Conservation (phyloP, 2,329 filamentous ascomycete species). For the Colletotrichum sp. region DNA sequence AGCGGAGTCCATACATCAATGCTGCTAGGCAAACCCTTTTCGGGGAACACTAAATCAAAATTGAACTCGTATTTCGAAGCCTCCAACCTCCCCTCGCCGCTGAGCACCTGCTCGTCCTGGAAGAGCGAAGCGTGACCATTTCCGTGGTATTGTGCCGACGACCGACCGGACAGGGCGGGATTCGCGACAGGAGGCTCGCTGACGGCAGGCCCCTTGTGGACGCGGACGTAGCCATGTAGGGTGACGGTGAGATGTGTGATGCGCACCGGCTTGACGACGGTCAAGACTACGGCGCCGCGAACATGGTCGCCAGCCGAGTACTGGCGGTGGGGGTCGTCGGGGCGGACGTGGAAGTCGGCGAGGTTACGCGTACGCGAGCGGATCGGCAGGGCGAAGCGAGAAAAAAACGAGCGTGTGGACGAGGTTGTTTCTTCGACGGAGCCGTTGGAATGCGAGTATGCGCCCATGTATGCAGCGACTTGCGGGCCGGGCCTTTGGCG, state of each 20-base stretch:
- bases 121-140: constrained; percentile 83
- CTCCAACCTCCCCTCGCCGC: constrained; percentile 77
- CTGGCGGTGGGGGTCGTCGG: constrained; percentile 78
- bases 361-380: constrained; percentile 65
- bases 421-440: constrained; percentile 44
- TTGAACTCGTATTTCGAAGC: constrained; percentile 81
- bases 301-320: constrained; percentile 79
- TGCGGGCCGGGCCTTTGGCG: constrained; percentile 19
- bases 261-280: constrained; percentile 74
- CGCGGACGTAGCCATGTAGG: constrained; percentile 79
- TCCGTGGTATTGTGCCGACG: constrained; percentile 65
- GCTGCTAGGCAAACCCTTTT: constrained; percentile 80
- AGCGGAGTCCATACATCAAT: constrained; percentile 72
- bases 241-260: constrained; percentile 82
- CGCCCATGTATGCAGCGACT: constrained; percentile 49
- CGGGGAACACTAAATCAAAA: constrained; percentile 74
- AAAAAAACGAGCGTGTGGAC: constrained; percentile 51
- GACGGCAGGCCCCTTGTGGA: constrained; percentile 72
- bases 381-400: constrained; percentile 56
- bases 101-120: constrained; percentile 81
- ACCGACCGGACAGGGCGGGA: constrained; percentile 41
- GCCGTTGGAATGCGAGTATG: constrained; percentile 43
- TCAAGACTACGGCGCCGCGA: constrained; percentile 74
- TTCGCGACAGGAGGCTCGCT: constrained; percentile 54
- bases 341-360: constrained; percentile 78